Evolutionary conservation across 2,329 filamentous ascomycete species (phyloP), one percentile per base, ranked within the genome.

Genomic region (Raffaelea albimanens): DNA sequence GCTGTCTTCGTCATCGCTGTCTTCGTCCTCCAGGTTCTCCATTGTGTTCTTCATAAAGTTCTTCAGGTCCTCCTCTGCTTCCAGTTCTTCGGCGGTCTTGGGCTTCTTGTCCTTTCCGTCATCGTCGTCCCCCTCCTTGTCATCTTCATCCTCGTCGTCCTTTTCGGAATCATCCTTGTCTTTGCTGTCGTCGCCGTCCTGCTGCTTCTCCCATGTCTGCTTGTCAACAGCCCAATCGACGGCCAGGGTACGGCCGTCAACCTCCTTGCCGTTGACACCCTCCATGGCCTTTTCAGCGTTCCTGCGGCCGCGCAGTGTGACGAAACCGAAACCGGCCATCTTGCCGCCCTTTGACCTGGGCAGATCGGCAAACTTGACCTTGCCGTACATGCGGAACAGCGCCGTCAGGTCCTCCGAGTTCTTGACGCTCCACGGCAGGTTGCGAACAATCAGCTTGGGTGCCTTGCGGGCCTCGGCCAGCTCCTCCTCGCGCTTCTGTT

Each of bases 211-310:
- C 88, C 88, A 98, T 7, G 83, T 81, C 39, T 83, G 76, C 68
- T 94, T 95, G 51, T 96, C 88, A 3, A 97, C 89, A 29, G 94
- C 91, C 87, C 88, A 98, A 67, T 98, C 93, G 7, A 98, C 93
- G 23, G 91, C 93, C 51, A 98, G 66, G 9, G 83, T 85, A 58
- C 93, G 78, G 2, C 90, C 93, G 62, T 95, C 90, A 19, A 98
- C 75, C 52, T 85, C 80, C 62, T 87, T 96, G 50, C 91, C 93
- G 65, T 97, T 98, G 56, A 97, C 72, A 20, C 75, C 80, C 50
- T 84, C 80, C 49, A 98, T 73, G 2, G 93, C 93, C 62, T 82
- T 88, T 64, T 97, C 87, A 0, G 93, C 91, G 64, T 97, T 95
- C 67, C 89, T 91, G 59, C 76, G 82, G 39, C 90, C 88, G 50